Evolutionary conservation across 2,329 filamentous ascomycete genomes (phyloP).

Genomic region (Aureobasidium sp.): DNA sequence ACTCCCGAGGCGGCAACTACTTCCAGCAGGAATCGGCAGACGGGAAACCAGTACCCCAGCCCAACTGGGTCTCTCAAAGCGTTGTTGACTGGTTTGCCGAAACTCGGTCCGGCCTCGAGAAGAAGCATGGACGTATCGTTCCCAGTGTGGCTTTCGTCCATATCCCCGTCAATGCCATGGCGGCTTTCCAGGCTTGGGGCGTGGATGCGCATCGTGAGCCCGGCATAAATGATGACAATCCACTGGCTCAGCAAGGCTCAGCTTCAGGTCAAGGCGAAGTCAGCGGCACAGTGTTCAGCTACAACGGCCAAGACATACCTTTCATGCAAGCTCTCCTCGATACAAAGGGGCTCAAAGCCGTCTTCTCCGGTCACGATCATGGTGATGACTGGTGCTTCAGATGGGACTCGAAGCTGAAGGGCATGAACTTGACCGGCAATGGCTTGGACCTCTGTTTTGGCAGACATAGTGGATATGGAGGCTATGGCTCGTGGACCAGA

Average conservation of each 20-base stretch:
- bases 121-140: conserved; percentile 31
- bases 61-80: conserved; percentile 40
- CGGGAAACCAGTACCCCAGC: conserved; percentile 27
- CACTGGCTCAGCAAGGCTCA: conserved; percentile 34
- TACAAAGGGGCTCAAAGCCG: conserved; percentile 48
- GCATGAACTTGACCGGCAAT: conserved; percentile 26
- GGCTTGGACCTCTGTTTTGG: conserved; percentile 30
- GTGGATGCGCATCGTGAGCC: conserved; percentile 38
- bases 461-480: conserved; percentile 21
- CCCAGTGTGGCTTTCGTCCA: conserved; percentile 51
- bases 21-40: conserved; percentile 34
- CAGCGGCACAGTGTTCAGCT: conserved; percentile 27
- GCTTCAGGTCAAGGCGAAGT: conserved; percentile 30
- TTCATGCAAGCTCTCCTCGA: conserved; percentile 58
- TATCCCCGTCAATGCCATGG: conserved; percentile 42
- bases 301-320: conserved; percentile 45
- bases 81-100: conserved; percentile 41
- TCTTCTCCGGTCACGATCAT: conserved; percentile 64
- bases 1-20: conserved; percentile 53
- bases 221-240: conserved; percentile 41
- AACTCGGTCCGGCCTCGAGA: conserved; percentile 27
- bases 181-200: conserved; percentile 36
- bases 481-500: conserved; percentile 29
- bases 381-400: conserved; percentile 31
- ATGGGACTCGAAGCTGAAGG: conserved; percentile 24